phyloP scores from a whole-genome alignment of 805 yeast genomes.

The Clavispora vitiphila region DNA sequence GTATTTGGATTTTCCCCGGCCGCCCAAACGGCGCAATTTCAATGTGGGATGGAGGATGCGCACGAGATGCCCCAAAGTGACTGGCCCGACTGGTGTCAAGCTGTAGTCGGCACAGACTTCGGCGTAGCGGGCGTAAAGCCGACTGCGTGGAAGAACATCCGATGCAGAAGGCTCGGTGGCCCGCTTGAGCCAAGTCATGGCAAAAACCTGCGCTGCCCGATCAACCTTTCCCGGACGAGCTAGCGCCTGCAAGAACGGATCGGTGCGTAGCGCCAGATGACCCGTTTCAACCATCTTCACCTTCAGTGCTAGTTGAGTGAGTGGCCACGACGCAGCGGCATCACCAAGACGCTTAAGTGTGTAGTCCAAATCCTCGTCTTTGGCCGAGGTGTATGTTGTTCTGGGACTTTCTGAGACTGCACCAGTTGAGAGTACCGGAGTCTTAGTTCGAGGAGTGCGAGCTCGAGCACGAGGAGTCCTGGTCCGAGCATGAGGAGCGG shows the following conservation, averaged over 20 bases:
- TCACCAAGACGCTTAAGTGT: conserved; percentile 7
- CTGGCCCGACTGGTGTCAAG: conserved; percentile 64
- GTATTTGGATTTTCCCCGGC: conserved; percentile 76
- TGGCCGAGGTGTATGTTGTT: neutral
- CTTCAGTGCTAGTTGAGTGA: conserved; percentile 11
- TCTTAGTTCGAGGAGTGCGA: neutral
- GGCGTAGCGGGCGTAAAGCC: conserved; percentile 39
- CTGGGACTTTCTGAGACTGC: neutral
- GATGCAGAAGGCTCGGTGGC: conserved; percentile 50
- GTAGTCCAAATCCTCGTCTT: conserved; percentile 5
- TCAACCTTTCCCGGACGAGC: neutral
- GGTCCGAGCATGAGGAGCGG: no score
- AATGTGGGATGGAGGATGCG: conserved; percentile 47
- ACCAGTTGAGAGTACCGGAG: neutral
- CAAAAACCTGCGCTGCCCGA: conserved; percentile 55
- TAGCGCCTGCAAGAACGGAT: neutral
- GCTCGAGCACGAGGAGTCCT: no score
- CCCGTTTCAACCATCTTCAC: conserved; percentile 7
- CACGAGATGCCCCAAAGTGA: conserved; percentile 58
- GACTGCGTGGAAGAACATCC: conserved; percentile 39
- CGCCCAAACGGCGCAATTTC: conserved; percentile 74
- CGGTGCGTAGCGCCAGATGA: conserved; percentile 1
- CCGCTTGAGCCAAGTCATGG: conserved; percentile 73
- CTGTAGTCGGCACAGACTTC: conserved; percentile 33
- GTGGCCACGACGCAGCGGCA: conserved; percentile 2